A percentile compares a stretch with the other conserved stretches of the same genome.
Evolutionary conservation across 768 basidiomycete species (phyloP).

Genomic region (Mycena capillaripes): DNA sequence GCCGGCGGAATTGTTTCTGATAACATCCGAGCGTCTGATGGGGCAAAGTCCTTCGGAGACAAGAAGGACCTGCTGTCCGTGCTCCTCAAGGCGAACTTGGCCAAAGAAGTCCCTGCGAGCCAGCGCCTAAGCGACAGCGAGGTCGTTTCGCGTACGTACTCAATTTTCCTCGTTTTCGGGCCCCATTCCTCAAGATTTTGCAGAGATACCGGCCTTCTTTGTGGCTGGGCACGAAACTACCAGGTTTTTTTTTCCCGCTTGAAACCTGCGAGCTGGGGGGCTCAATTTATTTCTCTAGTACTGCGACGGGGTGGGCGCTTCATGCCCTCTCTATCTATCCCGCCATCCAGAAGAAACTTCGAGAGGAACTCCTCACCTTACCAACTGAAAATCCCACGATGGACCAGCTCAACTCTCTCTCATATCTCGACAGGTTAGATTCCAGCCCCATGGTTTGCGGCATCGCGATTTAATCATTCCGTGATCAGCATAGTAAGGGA

Average conservation of each 20-base stretch:
- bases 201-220: neutral
- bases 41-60: slow-evolving; percentile 36
- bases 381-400: slow-evolving; percentile 50
- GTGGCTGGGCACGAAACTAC: neutral
- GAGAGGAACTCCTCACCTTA: neutral
- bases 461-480: neutral
- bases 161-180: neutral
- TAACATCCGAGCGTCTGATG: slow-evolving; percentile 44
- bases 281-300: neutral
- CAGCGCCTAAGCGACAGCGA: slow-evolving; percentile 63
- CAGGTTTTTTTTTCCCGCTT: neutral
- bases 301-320: neutral
- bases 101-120: slow-evolving; percentile 56
- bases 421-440: slow-evolving; percentile 52
- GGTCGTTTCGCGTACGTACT: neutral
- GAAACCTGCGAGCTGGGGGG: neutral
- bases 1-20: slow-evolving; percentile 53
- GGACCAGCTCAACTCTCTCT: slow-evolving; percentile 54
- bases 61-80: slow-evolving; percentile 62
- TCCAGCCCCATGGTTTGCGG: neutral
- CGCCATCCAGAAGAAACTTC: neutral
- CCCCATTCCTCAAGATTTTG: too few relatives aligned
- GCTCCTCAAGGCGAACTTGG: slow-evolving; percentile 67
- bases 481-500: slow-evolving; percentile 62
- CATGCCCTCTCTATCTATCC: slow-evolving; percentile 3